Evolutionary conservation across 2,329 filamentous ascomycete species (phyloP).

Genomic region (Xylaria sp.): DNA sequence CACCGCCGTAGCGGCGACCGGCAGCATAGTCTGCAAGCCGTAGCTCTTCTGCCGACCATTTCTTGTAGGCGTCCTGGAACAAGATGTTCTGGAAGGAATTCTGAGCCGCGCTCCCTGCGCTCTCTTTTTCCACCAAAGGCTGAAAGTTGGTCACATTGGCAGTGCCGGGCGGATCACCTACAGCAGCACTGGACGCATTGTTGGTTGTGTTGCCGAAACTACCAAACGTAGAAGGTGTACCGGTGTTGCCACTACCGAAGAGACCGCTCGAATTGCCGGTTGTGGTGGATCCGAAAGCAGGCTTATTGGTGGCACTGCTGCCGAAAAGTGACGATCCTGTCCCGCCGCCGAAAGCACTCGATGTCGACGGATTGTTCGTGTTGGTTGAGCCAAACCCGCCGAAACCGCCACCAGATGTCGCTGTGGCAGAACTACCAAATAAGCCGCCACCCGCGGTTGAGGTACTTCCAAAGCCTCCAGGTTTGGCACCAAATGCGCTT

Average conservation of each 20-base stretch:
- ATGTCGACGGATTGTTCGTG: slow-evolving; percentile 52
- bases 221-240: slow-evolving; percentile 43
- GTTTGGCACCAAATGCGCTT: slow-evolving; percentile 58
- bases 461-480: slow-evolving; percentile 53
- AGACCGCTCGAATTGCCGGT: slow-evolving; percentile 59
- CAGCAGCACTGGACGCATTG: slow-evolving; percentile 57
- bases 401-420: slow-evolving; percentile 57
- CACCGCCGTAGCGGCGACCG: slow-evolving; percentile 85
- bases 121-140: slow-evolving; percentile 78
- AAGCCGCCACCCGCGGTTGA: slow-evolving; percentile 45
- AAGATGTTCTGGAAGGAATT: slow-evolving; percentile 82
- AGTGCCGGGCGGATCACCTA: slow-evolving; percentile 75
- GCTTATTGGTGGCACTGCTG: slow-evolving; percentile 54
- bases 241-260: slow-evolving; percentile 56
- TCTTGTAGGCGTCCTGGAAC: slow-evolving; percentile 83
- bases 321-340: slow-evolving; percentile 47
- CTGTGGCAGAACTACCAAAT: slow-evolving; percentile 49
- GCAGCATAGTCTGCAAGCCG: slow-evolving; percentile 88
- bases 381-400: slow-evolving; percentile 51
- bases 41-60: slow-evolving; percentile 89
- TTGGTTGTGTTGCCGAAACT: slow-evolving; percentile 56
- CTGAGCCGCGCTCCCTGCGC: slow-evolving; percentile 60
- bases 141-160: slow-evolving; percentile 73
- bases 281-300: slow-evolving; percentile 60
- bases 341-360: slow-evolving; percentile 53